Evolutionary conservation across 192 early-diverging fungal species (phyloP).

Genomic region (Jimgerdemannia flammicorona): DNA sequence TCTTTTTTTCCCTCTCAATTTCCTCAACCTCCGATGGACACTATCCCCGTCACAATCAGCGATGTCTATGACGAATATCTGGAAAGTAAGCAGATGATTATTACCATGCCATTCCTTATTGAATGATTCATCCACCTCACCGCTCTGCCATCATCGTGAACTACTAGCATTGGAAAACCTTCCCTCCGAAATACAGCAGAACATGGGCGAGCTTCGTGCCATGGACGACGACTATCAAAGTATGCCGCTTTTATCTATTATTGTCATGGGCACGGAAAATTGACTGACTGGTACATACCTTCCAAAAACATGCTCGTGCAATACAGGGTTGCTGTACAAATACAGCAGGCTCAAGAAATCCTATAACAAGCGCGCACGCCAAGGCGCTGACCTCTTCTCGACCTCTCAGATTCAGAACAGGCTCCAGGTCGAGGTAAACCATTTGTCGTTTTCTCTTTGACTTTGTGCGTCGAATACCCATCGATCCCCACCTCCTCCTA

Average conservation of each 20-base stretch:
- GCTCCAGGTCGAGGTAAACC: not conserved
- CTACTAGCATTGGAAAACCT: conserved; percentile 44
- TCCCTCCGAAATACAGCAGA: conserved; percentile 50
- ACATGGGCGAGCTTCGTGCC: conserved; percentile 44
- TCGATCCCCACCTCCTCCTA: conserved; percentile 4
- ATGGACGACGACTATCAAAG: conserved; percentile 49
- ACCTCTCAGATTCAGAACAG: conserved; percentile 25
- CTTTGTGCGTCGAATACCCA: not conserved
- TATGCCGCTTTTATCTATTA: conserved; percentile 14
- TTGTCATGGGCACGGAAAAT: not conserved
- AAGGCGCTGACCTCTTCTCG: conserved; percentile 19
- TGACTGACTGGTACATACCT: too few species aligned
- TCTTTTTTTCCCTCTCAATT: conserved; percentile 4
- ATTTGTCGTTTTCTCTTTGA: not conserved
- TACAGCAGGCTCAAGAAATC: conserved; percentile 35
- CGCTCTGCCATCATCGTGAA: not conserved
- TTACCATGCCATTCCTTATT: not conserved
- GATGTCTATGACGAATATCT: conserved; percentile 53
- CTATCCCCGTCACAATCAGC: conserved; percentile 29
- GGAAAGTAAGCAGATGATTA: conserved; percentile 38
- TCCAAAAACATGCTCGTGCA: not conserved
- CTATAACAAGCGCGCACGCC: conserved; percentile 35
- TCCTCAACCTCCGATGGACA: not conserved
- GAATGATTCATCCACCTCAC: too few species aligned
- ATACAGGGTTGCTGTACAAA: conserved; percentile 30